Conservation (phyloP, 2,329 filamentous ascomycete species). For the Diaporthe capsici region DNA sequence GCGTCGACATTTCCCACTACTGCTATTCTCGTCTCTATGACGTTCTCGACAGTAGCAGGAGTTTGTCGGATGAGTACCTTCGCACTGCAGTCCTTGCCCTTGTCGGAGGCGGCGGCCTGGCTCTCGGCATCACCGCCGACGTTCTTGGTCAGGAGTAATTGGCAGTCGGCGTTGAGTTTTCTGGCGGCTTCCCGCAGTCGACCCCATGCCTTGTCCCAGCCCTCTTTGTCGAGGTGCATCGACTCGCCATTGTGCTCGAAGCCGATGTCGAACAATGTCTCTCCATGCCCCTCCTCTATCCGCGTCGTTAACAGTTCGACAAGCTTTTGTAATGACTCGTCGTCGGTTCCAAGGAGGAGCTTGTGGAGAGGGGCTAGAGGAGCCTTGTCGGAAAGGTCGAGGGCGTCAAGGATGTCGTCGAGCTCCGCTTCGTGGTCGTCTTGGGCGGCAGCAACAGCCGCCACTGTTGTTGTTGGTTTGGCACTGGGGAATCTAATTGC, state of each 20-base stretch:
- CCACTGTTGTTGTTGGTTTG: conserved; percentile 45
- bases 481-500: conserved; percentile 72
- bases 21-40: conserved; percentile 95
- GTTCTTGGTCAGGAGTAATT: conserved; percentile 90
- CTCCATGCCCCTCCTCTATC: conserved; percentile 86
- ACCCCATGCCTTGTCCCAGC: conserved; percentile 82
- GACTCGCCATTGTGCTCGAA: conserved; percentile 90
- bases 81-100: conserved; percentile 83
- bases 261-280: conserved; percentile 92
- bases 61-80: conserved; percentile 86
- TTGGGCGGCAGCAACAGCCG: conserved; percentile 48
- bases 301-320: conserved; percentile 76
- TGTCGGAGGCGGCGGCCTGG: conserved; percentile 68
- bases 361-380: conserved; percentile 80
- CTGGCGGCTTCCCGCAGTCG: conserved; percentile 77
- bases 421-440: conserved; percentile 81
- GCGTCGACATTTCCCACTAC: conserved; percentile 99
- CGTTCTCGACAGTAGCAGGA: conserved; percentile 82
- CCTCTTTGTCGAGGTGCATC: conserved; percentile 80
- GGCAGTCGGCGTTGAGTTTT: conserved; percentile 79
- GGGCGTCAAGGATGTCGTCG: conserved; percentile 90
- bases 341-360: conserved; percentile 76
- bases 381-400: conserved; percentile 82
- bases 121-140: conserved; percentile 85
- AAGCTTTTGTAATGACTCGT: conserved; percentile 74